Evolutionary conservation across 2,329 filamentous ascomycete species (phyloP), one percentile per base, ranked within the genome.

Genomic region (Ophiostoma angusticollis): DNA sequence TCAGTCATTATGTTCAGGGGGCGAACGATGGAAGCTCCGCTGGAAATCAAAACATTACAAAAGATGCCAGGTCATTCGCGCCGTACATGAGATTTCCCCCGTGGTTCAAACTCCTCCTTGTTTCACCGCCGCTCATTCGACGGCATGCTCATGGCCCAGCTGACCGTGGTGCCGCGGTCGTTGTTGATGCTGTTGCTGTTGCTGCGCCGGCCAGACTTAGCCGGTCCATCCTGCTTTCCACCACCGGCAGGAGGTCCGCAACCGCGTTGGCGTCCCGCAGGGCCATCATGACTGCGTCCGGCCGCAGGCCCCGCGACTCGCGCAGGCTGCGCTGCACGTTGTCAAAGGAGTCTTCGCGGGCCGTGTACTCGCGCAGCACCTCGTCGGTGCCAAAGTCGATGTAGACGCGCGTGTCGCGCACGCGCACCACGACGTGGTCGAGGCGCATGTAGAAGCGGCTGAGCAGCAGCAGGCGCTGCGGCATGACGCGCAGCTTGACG

Each of bases 401-500:
- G 57, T 93, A 98, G 24, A 98, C 68, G 45, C 91, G 70, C 1
- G 89, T 96, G 55, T 98, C 91, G 40, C 89, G 71, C 41, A 98
- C 74, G 41, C 91, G 71, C 42, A 95, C 73, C 31, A 98, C 54
- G 32, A 98, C 91, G 52, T 85, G 81, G 53, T 98, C 91, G 28
- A 98, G 67, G 42, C 91, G 72, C 80, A 98, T 84, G 59, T 94
- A 98, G 55, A 95, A 79, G 18, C 91, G 72, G 48, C 75, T 77
- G 4, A 98, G 72, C 44, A 98, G 67, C 40, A 98, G 69, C 61
- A 98, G 77, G 40, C 91, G 71, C 51, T 80, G 75, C 40, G 87
- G 84, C 79, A 96, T 95, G 41, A 96, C 89, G 43, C 91, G 72
- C 36, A 96, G 66, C 66, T 98, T 98, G 60, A 82, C 85, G 45